Evolutionary conservation across 495 filamentous ascomycete genomes (phyloP), one percentile per base, ranked within the genome.

Genomic region (Podospora appendiculata): DNA sequence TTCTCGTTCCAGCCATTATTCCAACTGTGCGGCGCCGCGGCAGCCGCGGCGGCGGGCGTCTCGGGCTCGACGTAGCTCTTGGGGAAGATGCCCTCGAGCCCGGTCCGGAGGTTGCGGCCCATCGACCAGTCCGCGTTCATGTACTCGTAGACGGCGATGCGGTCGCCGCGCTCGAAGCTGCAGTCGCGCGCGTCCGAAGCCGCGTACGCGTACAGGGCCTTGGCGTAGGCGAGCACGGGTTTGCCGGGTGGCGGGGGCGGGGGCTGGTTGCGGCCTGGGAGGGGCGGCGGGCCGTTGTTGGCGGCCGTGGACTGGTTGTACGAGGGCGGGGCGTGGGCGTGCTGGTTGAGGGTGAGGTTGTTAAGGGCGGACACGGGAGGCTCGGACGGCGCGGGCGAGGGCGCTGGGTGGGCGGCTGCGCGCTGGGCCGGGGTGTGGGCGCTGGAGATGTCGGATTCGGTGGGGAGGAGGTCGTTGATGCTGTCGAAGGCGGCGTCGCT

Each of bases 91-190:
- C 93, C 93, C 68, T 92, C 87, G 56, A 79, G 66, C 34, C 84
- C 86, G 13, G 88, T 95, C 11, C 88, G 83, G 57, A 81, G 70
- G 65, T 93, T 90, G 25, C 80, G 81, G 49, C 93, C 93, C 71
- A 87, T 83, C 90, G 90, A 95, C 94, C 93, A 98, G 61, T 98
- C 93, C 16, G 81, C 82, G 59, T 96, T 97, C 82, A 94, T 89
- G 70, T 96, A 89, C 65, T 95, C 88, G 45, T 80, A 74, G 25
- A 98, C 85, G 45, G 81, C 77, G 57, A 98, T 74, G 18, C 78
- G 76, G 69, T 95, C 90, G 60, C 89, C 82, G 32, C 81, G 81
- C 51, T 82, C 75, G 57, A 98, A 78, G 1, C 78, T 78, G 49
- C 91, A 74, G 66, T 97, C 93, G 38, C 88, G 87, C 6, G 82